These are phyloP conservation scores for Filosporella fistucella DNA, from an alignment of 495 filamentous ascomycete genomes.

Conservation along the genomic window DNA sequence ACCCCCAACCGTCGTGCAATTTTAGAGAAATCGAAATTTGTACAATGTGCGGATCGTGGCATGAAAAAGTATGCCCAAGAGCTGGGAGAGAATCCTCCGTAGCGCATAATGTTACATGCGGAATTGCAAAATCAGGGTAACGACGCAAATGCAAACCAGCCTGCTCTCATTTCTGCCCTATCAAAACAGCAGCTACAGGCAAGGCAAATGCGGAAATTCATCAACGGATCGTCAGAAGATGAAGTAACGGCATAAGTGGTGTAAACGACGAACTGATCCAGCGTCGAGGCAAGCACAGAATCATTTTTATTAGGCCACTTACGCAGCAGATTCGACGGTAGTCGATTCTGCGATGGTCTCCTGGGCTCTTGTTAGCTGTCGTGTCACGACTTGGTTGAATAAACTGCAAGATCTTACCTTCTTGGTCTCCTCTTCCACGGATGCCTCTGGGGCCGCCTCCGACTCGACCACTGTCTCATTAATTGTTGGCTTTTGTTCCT, in stretches of 20 bases:
- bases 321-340: conserved; percentile 22
- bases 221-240: conserved; percentile 14
- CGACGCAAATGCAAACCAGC: conserved; percentile 12
- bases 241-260: conserved; percentile 2
- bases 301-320: background rate
- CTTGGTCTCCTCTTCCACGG: conserved; percentile 27
- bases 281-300: no score
- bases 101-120: conserved; percentile 25
- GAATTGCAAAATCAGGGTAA: conserved; percentile 18
- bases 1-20: conserved; percentile 11
- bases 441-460: conserved; percentile 31
- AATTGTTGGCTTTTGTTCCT: background rate
- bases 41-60: conserved; percentile 16
- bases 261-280: background rate
- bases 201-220: conserved; percentile 16
- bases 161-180: conserved; percentile 1
- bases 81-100: conserved; percentile 10
- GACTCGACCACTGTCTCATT: conserved; percentile 23
- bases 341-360: conserved; percentile 11
- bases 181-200: conserved; percentile 3
- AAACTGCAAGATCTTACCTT: conserved; percentile 22
- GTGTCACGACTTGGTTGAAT: background rate
- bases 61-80: conserved; percentile 12
- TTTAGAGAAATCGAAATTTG: conserved; percentile 21
- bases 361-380: background rate